Evolutionary conservation across 75 land plant species (phyloP).

Genomic region (Isoetes taiwanensis): DNA sequence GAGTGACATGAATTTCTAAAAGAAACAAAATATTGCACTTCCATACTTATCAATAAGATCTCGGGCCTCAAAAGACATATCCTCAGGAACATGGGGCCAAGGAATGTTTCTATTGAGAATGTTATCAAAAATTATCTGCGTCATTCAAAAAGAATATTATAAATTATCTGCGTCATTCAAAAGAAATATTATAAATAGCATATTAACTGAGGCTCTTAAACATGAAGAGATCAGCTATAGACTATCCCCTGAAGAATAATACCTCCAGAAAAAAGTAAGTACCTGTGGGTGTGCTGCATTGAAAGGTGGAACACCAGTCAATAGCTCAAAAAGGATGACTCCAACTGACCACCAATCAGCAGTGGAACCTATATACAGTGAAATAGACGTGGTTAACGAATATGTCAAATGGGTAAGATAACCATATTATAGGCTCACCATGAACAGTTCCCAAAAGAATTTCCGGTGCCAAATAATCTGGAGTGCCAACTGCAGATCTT

Average conservation of each 20-base stretch:
- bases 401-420: neutral
- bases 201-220: no score
- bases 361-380: constrained; percentile 31
- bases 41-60: constrained; percentile 50
- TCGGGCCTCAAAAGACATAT: constrained; percentile 48
- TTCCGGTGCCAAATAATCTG: constrained; percentile 77
- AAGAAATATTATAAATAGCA: no score
- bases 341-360: constrained; percentile 91
- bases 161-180: no score
- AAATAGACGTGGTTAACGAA: neutral
- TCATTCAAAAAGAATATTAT: no score
- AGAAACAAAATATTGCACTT: neutral
- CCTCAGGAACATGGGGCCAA: constrained; percentile 46
- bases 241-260: no score
- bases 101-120: constrained; percentile 48
- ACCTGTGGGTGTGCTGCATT: constrained; percentile 71
- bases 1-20: no score
- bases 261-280: neutral
- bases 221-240: no score
- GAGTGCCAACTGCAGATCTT: constrained; percentile 59
- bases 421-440: constrained; percentile 23
- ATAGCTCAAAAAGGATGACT: constrained; percentile 55
- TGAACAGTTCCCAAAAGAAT: constrained; percentile 67
- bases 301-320: constrained; percentile 68
- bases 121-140: constrained; percentile 55